Conservation (phyloP, 495 filamentous ascomycete species). For the Podospora comata region DNA sequence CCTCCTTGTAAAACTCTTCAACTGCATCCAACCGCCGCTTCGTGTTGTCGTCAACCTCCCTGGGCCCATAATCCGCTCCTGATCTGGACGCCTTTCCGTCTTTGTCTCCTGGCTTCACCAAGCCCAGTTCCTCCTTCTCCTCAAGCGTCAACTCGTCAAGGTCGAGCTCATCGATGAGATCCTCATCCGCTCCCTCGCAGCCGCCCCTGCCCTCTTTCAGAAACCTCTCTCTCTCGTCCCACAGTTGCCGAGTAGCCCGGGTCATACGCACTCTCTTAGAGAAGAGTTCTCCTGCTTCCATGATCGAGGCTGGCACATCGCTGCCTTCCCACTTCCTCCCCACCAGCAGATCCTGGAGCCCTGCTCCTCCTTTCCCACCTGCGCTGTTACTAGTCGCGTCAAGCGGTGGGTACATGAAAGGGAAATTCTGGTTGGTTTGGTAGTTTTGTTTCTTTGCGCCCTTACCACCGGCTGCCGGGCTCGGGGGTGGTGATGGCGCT, state of each 20-base stretch:
- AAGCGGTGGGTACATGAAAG: constrained; percentile 91
- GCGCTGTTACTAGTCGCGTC: constrained; percentile 78
- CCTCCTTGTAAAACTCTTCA: constrained; percentile 73
- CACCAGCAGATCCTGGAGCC: constrained; percentile 70
- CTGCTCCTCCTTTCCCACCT: constrained; percentile 79
- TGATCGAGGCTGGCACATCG: constrained; percentile 86
- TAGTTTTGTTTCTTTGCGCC: constrained; percentile 98
- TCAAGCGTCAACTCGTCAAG: constrained; percentile 49
- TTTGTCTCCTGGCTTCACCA: constrained; percentile 31
- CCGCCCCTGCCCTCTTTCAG: constrained; percentile 81
- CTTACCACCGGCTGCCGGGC: constrained; percentile 85
- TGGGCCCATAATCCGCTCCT: constrained; percentile 53
- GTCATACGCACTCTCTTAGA: constrained; percentile 85
- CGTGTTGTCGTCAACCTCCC: constrained; percentile 45
- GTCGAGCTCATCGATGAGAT: constrained; percentile 51
- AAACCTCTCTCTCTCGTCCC: constrained; percentile 88
- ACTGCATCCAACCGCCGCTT: constrained; percentile 69
- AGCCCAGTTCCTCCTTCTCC: constrained; percentile 42
- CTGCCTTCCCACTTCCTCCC: constrained; percentile 84
- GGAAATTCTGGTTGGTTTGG: constrained; percentile 98
- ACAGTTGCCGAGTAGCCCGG: constrained; percentile 84
- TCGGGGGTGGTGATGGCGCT: constrained; percentile 93
- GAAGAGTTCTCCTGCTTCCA: constrained; percentile 93
- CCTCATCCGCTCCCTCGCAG: constrained; percentile 59
- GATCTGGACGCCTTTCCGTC: constrained; percentile 24